These are phyloP conservation scores for Lodderomyces orthopsilosis DNA, from an alignment of 1,139 yeast genomes.

Conservation along the genomic window DNA sequence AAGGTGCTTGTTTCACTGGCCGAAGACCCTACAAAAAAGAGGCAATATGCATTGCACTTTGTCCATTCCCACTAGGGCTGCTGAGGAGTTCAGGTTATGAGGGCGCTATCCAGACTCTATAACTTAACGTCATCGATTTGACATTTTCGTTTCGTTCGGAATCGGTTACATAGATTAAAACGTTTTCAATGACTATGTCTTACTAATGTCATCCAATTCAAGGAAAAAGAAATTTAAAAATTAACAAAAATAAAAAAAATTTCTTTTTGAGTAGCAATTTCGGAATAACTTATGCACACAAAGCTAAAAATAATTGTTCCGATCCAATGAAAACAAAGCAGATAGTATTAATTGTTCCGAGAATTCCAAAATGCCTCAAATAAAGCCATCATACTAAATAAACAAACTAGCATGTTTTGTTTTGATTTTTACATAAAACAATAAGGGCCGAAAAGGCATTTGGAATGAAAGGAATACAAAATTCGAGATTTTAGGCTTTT, in stretches of 20 bases:
- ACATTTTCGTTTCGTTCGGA: not conserved
- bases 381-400: not conserved
- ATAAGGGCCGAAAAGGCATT: not conserved
- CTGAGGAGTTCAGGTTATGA: not conserved
- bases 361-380: not conserved
- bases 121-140: not conserved
- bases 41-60: too few species aligned
- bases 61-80: too few species aligned
- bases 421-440: not conserved
- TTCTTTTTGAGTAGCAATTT: not conserved
- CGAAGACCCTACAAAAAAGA: too few species aligned
- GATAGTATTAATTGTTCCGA: not conserved
- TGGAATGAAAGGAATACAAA: not conserved
- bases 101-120: too few species aligned
- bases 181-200: not conserved
- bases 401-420: not conserved
- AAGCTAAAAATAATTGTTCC: not conserved
- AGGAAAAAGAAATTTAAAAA: not conserved
- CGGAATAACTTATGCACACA: not conserved
- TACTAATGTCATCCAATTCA: too few species aligned
- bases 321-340: not conserved
- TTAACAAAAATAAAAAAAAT: too few species aligned
- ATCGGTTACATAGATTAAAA: too few species aligned
- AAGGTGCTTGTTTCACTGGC: not conserved
- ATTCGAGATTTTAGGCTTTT: not conserved